Percentiles rank a stretch among this genome's conserved stretches.
phyloP scores from a whole-genome alignment of 805 yeast species.

The Saturnispora kantuleensis region DNA sequence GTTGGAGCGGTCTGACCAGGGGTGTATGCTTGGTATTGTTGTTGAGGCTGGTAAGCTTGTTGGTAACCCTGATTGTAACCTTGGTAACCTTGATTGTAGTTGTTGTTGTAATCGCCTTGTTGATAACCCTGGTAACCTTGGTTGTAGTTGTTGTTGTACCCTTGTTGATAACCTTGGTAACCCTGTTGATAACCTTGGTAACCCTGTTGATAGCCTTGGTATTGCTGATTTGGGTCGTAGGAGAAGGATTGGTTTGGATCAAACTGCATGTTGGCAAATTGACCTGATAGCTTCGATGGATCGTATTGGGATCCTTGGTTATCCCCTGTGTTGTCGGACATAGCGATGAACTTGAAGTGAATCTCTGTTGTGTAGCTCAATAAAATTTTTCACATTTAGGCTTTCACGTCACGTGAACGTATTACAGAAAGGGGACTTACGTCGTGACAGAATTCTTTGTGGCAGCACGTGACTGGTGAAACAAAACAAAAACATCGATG shows the following conservation, averaged over 20 bases:
- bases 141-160: conserved; percentile 9
- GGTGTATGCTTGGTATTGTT: conserved; percentile 11
- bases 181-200: conserved; percentile 16
- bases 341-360: too few species aligned
- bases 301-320: conserved; percentile 27
- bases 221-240: conserved; percentile 23
- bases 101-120: conserved; percentile 8
- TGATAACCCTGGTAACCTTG: conserved; percentile 10
- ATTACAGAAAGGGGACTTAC: too few species aligned
- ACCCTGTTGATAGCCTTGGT: conserved; percentile 10
- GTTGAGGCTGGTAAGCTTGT: conserved; percentile 8
- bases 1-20: conserved; percentile 29
- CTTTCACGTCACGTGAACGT: too few species aligned
- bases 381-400: too few species aligned
- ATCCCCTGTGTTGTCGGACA: background rate
- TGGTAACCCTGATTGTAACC: conserved; percentile 9
- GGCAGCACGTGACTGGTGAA: too few species aligned
- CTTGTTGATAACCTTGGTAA: conserved; percentile 5
- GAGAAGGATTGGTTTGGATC: conserved; percentile 46
- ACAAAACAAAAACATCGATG: too few species aligned
- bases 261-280: conserved; percentile 17
- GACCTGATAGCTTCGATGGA: conserved; percentile 33
- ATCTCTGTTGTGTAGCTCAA: too few species aligned
- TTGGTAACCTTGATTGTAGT: conserved; percentile 6
- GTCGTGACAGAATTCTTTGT: too few species aligned